Base-by-base conservation (phyloP, 2,329 filamentous ascomycete species). In the Microdochium paspali region DNA sequence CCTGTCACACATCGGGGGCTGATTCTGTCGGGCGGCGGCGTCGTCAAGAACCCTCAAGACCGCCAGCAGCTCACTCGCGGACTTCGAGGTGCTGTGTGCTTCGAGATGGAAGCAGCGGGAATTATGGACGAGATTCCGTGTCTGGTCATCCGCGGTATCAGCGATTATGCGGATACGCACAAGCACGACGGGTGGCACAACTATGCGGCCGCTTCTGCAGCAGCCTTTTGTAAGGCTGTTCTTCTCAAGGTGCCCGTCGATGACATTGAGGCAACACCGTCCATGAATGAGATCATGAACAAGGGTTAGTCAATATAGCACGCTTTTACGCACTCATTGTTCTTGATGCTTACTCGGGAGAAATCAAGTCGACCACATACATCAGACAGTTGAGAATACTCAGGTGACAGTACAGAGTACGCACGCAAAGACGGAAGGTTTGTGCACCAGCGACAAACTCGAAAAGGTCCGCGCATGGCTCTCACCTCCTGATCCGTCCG, bases 91-190 rank as follows among this genome's bases (percentile, higher is more conserved):
- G 46, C 57, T 0, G 45, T 59, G 0, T 64, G 61, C 2, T 53
- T 64, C 9, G 58, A 66, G 21, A 64, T 59, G 54, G 61, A 63
- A n/a, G 58, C 58, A 0, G 57, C 58, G 0, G 60, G 63, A 0
- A 18, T 62, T 0, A 54, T 58, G 53, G 53, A 55, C 15, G 44
- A 56, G 0, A 55, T 66, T 1, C 60, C 62, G 0, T 69, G 62
- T 26, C 47, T 70, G 0, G 56, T 65, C 0, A 63, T 71, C n/a
- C 59, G 65, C 18, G 67, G 66, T 0, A 66, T 71, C 0, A 70
- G 61, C 21, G 64, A 69, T 44, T 70, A 69, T 44, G 57, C 64
- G 3, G 67, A 71, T 47, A 61, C 57, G 0, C 65, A 69, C 47
- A 70, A 69, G 46, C 61, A 60, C 23, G 61, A 69, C 10, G 25